phyloP scores from a whole-genome alignment of 345 rosid species.

The Pistacia integerrima region DNA sequence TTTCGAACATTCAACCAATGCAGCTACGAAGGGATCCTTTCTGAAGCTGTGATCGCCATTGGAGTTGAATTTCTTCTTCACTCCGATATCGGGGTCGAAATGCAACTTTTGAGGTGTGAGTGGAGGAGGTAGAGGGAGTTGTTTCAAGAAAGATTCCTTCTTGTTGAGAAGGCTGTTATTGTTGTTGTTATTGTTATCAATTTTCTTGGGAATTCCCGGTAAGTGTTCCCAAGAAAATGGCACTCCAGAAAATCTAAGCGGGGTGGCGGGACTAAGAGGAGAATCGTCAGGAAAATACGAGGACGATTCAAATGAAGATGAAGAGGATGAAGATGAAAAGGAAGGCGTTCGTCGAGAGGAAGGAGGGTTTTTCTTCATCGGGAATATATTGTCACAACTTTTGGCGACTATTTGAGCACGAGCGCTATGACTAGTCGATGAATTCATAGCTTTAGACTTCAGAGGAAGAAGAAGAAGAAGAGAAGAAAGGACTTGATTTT shows the following conservation, averaged over 20 bases:
- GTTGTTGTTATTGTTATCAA: not conserved
- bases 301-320: constrained; percentile 30
- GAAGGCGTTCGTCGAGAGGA: constrained; percentile 35
- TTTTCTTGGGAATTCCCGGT: constrained; percentile 87
- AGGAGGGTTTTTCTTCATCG: constrained; percentile 8
- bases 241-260: constrained; percentile 62
- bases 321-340: constrained; percentile 31
- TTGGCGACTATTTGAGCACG: constrained; percentile 26
- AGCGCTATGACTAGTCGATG: constrained; percentile 7
- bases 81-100: not conserved
- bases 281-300: constrained; percentile 47
- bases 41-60: constrained; percentile 18
- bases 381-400: constrained; percentile 14
- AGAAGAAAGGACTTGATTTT: not conserved
- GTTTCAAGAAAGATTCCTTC: constrained; percentile 30
- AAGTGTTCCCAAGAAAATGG: constrained; percentile 94
- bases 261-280: constrained; percentile 58
- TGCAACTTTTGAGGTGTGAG: constrained; percentile 26
- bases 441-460: constrained; percentile 18
- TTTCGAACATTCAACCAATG: constrained; percentile 77
- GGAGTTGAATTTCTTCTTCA: constrained; percentile 28
- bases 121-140: constrained; percentile 73
- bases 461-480: not conserved
- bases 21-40: constrained; percentile 75
- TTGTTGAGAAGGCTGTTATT: constrained; percentile 17